phyloP scores from a whole-genome alignment of 164 flowering plant genomes.

The Chimonanthus salicifolius region DNA sequence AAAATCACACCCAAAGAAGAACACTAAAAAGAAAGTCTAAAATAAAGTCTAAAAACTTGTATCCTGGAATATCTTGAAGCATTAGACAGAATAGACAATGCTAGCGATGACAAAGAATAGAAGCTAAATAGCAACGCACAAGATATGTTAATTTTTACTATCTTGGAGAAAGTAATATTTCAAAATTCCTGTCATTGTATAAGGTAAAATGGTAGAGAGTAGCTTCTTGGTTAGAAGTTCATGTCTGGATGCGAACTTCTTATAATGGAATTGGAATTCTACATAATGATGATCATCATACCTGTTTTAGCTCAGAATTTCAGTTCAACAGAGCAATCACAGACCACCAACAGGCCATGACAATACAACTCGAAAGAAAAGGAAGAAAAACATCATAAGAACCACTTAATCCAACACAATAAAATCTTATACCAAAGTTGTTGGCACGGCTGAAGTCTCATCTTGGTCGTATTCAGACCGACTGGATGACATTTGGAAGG shows the following conservation, averaged over 20 bases:
- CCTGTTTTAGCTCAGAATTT: too few relatives aligned
- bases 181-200: too few relatives aligned
- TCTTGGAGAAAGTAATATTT: too few relatives aligned
- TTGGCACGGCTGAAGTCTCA: slow-evolving; percentile 10
- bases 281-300: background rate
- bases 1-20: too few relatives aligned
- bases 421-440: background rate
- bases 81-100: background rate
- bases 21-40: too few relatives aligned
- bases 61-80: background rate
- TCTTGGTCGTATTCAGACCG: slow-evolving; percentile 33
- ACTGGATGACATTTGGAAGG: slow-evolving; percentile 26
- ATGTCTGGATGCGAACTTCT: too few relatives aligned
- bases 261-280: background rate
- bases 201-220: too few relatives aligned
- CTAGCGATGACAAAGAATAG: background rate
- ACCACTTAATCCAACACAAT: background rate
- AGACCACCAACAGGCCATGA: background rate
- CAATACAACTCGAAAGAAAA: background rate
- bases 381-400: background rate
- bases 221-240: too few relatives aligned
- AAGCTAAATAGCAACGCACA: too few relatives aligned
- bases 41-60: background rate
- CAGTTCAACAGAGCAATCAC: background rate
- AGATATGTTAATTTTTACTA: too few relatives aligned